Evolutionary conservation across 1,139 yeast genomes (phyloP).

Genomic region (Saccharomyces hybrid): DNA sequence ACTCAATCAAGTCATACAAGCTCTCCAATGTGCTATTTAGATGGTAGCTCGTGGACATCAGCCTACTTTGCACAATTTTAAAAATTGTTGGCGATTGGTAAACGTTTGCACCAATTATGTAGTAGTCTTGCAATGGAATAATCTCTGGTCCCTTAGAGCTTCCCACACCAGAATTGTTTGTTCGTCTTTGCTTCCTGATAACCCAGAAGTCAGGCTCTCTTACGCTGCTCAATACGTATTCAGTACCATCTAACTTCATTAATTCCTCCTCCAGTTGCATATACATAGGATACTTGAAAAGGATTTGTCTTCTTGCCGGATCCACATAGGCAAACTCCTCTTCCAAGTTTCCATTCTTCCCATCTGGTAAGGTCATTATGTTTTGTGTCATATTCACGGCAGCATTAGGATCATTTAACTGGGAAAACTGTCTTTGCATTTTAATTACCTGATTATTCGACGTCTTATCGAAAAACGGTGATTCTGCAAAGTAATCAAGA

Average conservation of each 20-base stretch:
- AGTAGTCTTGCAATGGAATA: conserved; percentile 61
- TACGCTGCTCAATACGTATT: conserved; percentile 65
- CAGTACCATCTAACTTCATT: conserved; percentile 75
- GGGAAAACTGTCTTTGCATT: conserved; percentile 81
- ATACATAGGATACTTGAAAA: conserved; percentile 26
- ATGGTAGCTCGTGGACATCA: conserved; percentile 33
- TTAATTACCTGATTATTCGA: conserved; percentile 89
- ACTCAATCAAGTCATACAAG: conserved; percentile 23
- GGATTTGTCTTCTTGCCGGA: conserved; percentile 21
- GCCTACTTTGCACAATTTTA: conserved; percentile 48
- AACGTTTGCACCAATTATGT: conserved; percentile 83
- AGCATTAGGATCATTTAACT: conserved; percentile 12
- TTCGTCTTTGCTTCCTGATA: conserved; percentile 69
- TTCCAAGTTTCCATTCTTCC: conserved; percentile 1
- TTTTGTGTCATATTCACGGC: conserved; percentile 6
- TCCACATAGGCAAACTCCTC: conserved; percentile 18
- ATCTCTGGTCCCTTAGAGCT: conserved; percentile 30
- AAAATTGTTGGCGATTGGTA: conserved; percentile 77
- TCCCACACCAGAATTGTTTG: conserved; percentile 11
- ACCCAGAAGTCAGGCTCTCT: conserved; percentile 93
- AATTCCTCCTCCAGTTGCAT: conserved; percentile 45
- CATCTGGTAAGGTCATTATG: conserved; percentile 1
- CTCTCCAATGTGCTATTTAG: conserved; percentile 21
- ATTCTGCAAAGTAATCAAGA: conserved; percentile 82
- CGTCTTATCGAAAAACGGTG: conserved; percentile 91